Evolutionary conservation across 768 basidiomycete species (phyloP), one percentile per base, ranked within the genome.

Genomic region (Lactarius indigo): DNA sequence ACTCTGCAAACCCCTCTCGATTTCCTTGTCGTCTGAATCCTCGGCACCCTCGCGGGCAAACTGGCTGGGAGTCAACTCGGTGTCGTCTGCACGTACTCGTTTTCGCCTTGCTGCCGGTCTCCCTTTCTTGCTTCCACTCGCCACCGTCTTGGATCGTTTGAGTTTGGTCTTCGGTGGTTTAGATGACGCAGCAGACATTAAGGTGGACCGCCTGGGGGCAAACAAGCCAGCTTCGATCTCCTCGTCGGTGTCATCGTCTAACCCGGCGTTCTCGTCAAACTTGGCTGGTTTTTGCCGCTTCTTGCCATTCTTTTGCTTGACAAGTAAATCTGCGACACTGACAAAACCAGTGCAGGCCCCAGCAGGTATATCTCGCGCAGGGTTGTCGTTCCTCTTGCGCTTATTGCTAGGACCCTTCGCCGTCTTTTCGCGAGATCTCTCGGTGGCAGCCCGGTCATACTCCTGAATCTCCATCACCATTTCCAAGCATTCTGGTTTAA

Each of bases 391-490:
- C 41, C 90, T 81, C 73, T 90, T 92, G 56, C 88, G 84, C 74
- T 91, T 92, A 68, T 79, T 81, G 66, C 68, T 73, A 37, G 60
- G 77, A 65, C 76, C 77, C 28, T 69, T 65, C 12, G 77, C 68
- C 30, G 77, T 70, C 12, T 71, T 76, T 70, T 75, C 78, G 66
- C 77, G 66, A 20, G 71, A 69, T 39, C 74, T 81, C 64, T 75
- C 77, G 26, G 73, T 75, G 50, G 81, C 79, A 68, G 83, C 81
- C 44, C 87, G 85, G 37, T 84, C 81, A 70, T 91, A 77, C 69
- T 87, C 84, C 71, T 89, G 85, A 44, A 95, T 91, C 59, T 90
- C 89, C 87, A 97, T 94, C 26, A 78, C 80, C 77, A 88, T 89
- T 77, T 96, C 91, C 39, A 93, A 76, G 70, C 87, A 89, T 66